Evolutionary conservation across 2,329 filamentous ascomycete species (phyloP).

Genomic region (Aspergillus puulaauensis): DNA sequence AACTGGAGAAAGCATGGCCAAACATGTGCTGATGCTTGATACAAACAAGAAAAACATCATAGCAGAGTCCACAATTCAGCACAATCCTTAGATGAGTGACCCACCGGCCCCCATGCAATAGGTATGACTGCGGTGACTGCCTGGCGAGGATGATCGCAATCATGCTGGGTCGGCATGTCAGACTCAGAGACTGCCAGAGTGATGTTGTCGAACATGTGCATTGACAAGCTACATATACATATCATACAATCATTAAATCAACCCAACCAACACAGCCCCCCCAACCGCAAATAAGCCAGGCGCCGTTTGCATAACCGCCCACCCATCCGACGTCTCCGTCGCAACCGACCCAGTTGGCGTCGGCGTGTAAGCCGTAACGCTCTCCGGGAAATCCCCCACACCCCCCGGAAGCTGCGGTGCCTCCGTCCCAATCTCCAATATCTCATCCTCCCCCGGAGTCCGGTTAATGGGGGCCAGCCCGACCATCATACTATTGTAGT

Average conservation of each 20-base stretch:
- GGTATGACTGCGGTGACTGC: too few relatives aligned
- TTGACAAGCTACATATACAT: too few relatives aligned
- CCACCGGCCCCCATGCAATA: too few relatives aligned
- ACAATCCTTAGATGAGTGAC: too few relatives aligned
- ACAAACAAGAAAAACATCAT: too few relatives aligned
- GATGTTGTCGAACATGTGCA: too few relatives aligned
- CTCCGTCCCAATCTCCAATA: slow-evolving; percentile 3
- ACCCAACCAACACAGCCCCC: neutral
- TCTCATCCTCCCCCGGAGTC: neutral
- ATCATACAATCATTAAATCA: neutral
- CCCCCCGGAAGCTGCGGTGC: slow-evolving; percentile 2
- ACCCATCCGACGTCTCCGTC: slow-evolving; percentile 2
- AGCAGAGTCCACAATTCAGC: too few relatives aligned
- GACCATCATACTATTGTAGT: slow-evolving; percentile 5
- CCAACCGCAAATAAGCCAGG: neutral
- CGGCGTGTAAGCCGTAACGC: slow-evolving; percentile 5
- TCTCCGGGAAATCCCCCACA: slow-evolving; percentile 3
- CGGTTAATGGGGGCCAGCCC: neutral
- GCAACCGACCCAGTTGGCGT: neutral
- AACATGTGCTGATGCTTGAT: too few relatives aligned
- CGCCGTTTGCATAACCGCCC: neutral
- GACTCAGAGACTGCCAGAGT: too few relatives aligned
- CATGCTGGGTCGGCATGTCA: too few relatives aligned
- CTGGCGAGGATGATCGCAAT: too few relatives aligned
- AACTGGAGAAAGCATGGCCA: too few relatives aligned